phyloP scores from a whole-genome alignment of 1,139 yeast genomes.

The Zygoascus sp. region DNA sequence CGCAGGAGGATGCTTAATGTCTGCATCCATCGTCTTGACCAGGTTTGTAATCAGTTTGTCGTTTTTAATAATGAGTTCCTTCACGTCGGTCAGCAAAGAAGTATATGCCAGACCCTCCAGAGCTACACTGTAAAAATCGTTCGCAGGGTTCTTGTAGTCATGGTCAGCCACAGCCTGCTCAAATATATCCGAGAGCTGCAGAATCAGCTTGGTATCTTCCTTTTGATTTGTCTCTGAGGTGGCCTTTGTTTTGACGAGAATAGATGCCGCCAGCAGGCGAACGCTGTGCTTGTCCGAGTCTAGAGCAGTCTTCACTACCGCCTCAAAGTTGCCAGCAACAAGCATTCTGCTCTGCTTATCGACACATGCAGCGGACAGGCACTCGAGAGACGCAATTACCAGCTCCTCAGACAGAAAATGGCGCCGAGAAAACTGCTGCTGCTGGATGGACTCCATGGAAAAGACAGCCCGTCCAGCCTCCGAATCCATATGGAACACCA shows the following conservation, averaged over 20 bases:
- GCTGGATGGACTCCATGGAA: constrained; percentile 20
- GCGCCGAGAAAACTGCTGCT: constrained; percentile 20
- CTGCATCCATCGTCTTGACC: constrained; percentile 16
- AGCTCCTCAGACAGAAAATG: constrained; percentile 25
- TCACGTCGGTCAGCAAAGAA: constrained; percentile 31
- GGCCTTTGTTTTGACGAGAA: constrained; percentile 34
- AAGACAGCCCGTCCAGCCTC: constrained; percentile 26
- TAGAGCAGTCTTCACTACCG: constrained; percentile 27
- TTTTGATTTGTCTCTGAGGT: constrained; percentile 24
- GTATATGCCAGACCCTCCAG: constrained; percentile 40
- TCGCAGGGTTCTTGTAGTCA: background rate
- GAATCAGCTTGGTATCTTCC: constrained; percentile 24
- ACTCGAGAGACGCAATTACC: constrained; percentile 29
- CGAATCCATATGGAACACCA: constrained; percentile 59
- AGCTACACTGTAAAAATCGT: constrained; percentile 26
- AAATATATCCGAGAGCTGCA: constrained; percentile 28
- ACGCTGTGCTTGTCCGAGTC: constrained; percentile 23
- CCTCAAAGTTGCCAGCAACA: constrained; percentile 29
- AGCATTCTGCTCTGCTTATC: constrained; percentile 31
- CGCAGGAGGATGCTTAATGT: constrained; percentile 22
- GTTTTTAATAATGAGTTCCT: constrained; percentile 26
- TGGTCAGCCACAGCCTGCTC: constrained; percentile 26
- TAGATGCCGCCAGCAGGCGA: constrained; percentile 34
- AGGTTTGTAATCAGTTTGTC: constrained; percentile 22
- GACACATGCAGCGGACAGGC: constrained; percentile 36